Percentiles rank a stretch among this genome's conserved stretches.
Evolutionary conservation across 805 yeast genomes (phyloP).

Genomic region (Wickerhamiella australiensis): DNA sequence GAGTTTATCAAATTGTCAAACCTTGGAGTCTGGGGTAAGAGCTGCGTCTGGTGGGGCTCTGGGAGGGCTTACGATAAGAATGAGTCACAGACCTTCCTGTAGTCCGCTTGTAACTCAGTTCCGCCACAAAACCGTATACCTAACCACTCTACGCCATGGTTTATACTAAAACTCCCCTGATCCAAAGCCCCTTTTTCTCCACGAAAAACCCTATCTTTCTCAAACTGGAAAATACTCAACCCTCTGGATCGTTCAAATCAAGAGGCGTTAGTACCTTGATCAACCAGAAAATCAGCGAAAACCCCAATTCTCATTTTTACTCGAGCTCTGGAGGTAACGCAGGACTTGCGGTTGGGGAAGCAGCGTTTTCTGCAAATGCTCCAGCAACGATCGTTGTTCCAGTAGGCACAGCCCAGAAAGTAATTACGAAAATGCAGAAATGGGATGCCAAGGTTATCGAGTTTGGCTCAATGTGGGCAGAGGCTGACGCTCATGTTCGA

Average conservation of each 20-base stretch:
- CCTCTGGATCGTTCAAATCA: conserved; percentile 84
- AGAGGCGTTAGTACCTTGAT: conserved; percentile 31
- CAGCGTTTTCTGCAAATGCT: conserved; percentile 54
- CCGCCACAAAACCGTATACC: too few relatives aligned
- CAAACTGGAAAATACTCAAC: conserved; percentile 76
- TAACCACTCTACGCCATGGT: conserved; percentile 48
- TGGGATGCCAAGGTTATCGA: conserved; percentile 43
- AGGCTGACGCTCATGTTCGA: conserved; percentile 60
- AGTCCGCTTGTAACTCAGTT: too few relatives aligned
- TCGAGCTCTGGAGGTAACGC: conserved; percentile 90
- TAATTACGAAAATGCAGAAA: conserved; percentile 34
- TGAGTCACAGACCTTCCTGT: conserved; percentile 32
- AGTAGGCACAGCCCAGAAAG: conserved; percentile 34
- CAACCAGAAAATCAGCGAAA: conserved; percentile 32
- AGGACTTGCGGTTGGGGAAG: conserved; percentile 90
- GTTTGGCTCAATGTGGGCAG: conserved; percentile 67
- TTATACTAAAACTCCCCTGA: not conserved
- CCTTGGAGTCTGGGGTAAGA: too few relatives aligned
- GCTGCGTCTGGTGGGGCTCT: too few relatives aligned
- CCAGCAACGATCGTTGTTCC: conserved; percentile 55
- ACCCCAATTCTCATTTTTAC: conserved; percentile 34
- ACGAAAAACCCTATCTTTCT: conserved; percentile 35
- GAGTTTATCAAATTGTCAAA: too few relatives aligned
- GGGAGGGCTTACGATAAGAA: too few relatives aligned
- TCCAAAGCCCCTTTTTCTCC: conserved; percentile 1